phyloP scores from a whole-genome alignment of 768 basidiomycete species.

The Rhizopogon vinicolor region DNA sequence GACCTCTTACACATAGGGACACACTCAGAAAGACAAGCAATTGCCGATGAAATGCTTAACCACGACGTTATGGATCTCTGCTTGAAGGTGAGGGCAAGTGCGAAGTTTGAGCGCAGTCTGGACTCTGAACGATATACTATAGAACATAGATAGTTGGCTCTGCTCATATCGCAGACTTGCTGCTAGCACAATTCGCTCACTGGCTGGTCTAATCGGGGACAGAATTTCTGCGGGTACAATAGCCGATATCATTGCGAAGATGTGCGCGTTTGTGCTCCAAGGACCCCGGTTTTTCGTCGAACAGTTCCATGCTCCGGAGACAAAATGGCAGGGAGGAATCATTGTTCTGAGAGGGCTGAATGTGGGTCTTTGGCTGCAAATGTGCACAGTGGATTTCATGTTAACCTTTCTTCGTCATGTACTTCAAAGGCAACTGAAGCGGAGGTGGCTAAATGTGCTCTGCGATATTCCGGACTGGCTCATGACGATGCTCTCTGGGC shows the following conservation, averaged over 20 bases:
- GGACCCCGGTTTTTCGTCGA: conserved; percentile 17
- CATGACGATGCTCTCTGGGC: conserved; percentile 9
- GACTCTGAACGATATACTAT: not conserved
- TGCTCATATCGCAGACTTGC: conserved; percentile 17
- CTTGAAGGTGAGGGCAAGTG: conserved; percentile 12
- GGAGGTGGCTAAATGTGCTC: conserved; percentile 15
- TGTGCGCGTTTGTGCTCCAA: conserved; percentile 20
- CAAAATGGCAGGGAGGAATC: conserved; percentile 5
- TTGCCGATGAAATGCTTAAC: conserved; percentile 14
- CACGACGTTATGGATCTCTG: conserved; percentile 16
- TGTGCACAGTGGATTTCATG: not conserved
- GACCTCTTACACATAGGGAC: conserved; percentile 1
- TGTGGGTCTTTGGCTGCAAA: not conserved
- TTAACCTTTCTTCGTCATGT: not conserved
- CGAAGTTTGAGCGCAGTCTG: not conserved
- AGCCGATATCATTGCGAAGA: conserved; percentile 17
- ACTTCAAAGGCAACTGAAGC: not conserved
- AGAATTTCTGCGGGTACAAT: conserved; percentile 11
- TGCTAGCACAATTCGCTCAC: conserved; percentile 13
- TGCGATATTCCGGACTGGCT: conserved; percentile 25
- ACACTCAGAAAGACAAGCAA: not conserved
- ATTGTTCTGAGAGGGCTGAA: conserved; percentile 2
- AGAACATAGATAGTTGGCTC: conserved; percentile 17
- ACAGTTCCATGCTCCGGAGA: conserved; percentile 13
- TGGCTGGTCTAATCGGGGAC: conserved; percentile 18